Evolutionary conservation across 2,329 filamentous ascomycete genomes (phyloP).

Genomic region (Hypoxylon sp.): DNA sequence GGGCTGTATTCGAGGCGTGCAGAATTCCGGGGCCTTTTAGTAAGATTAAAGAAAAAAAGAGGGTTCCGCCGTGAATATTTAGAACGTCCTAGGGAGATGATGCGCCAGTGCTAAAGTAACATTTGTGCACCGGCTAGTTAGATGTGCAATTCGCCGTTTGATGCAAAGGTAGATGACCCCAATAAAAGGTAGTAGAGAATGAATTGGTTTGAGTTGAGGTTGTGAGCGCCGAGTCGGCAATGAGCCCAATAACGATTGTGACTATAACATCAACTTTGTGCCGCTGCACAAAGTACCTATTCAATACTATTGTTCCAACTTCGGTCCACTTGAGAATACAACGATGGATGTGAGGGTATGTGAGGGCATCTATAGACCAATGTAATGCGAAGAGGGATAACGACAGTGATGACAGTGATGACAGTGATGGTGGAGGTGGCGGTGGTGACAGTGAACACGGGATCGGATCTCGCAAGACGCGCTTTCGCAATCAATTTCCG

Average conservation of each 20-base stretch:
- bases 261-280: slow-evolving; percentile 1
- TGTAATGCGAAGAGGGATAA: slow-evolving; percentile 2
- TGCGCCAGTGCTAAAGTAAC: slow-evolving; percentile 21
- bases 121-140: slow-evolving; percentile 11
- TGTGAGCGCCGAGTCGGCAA: neutral
- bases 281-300: slow-evolving; percentile 7
- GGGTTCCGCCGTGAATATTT: slow-evolving; percentile 10
- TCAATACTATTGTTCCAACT: slow-evolving; percentile 19
- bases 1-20: slow-evolving; percentile 24
- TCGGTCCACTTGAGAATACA: neutral
- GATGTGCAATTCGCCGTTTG: neutral
- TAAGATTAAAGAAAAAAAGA: slow-evolving; percentile 17
- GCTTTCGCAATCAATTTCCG: slow-evolving; percentile 29
- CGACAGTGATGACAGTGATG: neutral
- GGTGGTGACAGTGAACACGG: slow-evolving; percentile 14
- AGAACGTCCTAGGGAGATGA: slow-evolving; percentile 1
- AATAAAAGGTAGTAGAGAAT: neutral
- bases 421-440: neutral
- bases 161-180: neutral
- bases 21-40: slow-evolving; percentile 23
- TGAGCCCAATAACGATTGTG: slow-evolving; percentile 2
- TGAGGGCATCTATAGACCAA: too few species aligned
- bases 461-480: slow-evolving; percentile 31
- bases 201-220: slow-evolving; percentile 4
- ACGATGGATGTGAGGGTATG: neutral